phyloP scores from a whole-genome alignment of 139 green algal species.

The Astrephomene gubernaculifera region DNA sequence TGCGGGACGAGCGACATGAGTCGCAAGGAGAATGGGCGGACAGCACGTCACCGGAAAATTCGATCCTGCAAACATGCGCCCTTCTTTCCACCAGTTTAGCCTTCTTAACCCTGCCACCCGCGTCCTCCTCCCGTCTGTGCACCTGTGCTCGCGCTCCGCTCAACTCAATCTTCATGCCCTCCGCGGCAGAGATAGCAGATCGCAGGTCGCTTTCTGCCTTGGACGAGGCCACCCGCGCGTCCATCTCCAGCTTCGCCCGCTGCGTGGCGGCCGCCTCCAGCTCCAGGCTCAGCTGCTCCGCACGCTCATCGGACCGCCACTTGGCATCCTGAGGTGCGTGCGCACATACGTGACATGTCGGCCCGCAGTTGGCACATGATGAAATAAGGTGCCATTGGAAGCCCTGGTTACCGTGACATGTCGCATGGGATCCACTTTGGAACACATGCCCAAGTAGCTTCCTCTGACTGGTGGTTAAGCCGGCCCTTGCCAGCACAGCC shows the following conservation, averaged over 20 bases:
- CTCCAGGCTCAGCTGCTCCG: slow-evolving; percentile 38
- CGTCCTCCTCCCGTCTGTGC: neutral
- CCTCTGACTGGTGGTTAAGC: too few species aligned
- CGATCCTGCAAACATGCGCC: neutral
- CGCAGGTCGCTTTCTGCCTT: slow-evolving; percentile 36
- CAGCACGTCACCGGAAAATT: neutral
- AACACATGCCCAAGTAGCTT: too few species aligned
- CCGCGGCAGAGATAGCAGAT: slow-evolving; percentile 11
- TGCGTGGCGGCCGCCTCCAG: slow-evolving; percentile 13
- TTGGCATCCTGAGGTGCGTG: slow-evolving; percentile 34
- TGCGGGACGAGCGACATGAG: neutral
- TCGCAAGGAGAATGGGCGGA: neutral
- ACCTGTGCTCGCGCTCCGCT: slow-evolving; percentile 10
- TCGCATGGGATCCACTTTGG: too few species aligned
- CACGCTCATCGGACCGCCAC: slow-evolving; percentile 49
- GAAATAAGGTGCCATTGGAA: too few species aligned
- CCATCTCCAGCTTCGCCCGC: slow-evolving; percentile 32
- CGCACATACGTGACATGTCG: too few species aligned
- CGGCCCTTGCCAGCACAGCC: too few species aligned
- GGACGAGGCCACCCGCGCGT: slow-evolving; percentile 22
- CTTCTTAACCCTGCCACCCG: too few species aligned
- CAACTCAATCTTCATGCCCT: slow-evolving; percentile 37
- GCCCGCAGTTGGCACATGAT: too few species aligned
- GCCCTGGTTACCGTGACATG: too few species aligned
- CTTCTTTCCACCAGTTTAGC: too few species aligned